Conservation (phyloP, 306 rosid species). For the Astragalus membranaceus region DNA sequence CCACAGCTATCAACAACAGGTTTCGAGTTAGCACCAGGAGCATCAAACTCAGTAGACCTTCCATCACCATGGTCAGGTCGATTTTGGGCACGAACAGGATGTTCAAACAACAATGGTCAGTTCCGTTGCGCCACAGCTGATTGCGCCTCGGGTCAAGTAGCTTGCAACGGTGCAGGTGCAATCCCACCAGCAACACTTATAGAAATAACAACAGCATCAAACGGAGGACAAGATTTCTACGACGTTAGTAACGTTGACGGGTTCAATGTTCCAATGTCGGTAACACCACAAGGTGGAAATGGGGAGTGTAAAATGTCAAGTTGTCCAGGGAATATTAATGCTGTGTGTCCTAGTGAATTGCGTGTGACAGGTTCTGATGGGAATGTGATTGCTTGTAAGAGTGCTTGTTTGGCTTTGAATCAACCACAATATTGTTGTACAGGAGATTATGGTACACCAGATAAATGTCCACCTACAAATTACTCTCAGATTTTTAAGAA, state of each 20-base stretch:
- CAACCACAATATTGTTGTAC: constrained; percentile 49
- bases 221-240: constrained; percentile 52
- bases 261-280: constrained; percentile 49
- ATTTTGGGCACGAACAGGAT: constrained; percentile 51
- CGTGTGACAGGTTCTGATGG: constrained; percentile 30
- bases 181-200: constrained; percentile 41
- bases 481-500: constrained; percentile 40
- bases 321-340: constrained; percentile 32
- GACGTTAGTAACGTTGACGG: constrained; percentile 67
- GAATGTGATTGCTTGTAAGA: constrained; percentile 49
- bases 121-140: constrained; percentile 57
- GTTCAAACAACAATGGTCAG: constrained; percentile 29
- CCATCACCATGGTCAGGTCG: constrained; percentile 57
- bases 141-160: constrained; percentile 45
- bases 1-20: constrained; percentile 50
- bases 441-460: not conserved
- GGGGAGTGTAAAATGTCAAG: constrained; percentile 21
- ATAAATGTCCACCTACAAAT: constrained; percentile 34
- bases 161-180: constrained; percentile 53
- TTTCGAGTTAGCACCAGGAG: constrained; percentile 31
- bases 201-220: constrained; percentile 32
- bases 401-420: constrained; percentile 50
- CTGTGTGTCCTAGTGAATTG: constrained; percentile 26
- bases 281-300: constrained; percentile 40
- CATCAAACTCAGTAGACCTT: constrained; percentile 1